Conservation (phyloP, 2,329 filamentous ascomycete genomes). For the Aspergillus niger region DNA sequence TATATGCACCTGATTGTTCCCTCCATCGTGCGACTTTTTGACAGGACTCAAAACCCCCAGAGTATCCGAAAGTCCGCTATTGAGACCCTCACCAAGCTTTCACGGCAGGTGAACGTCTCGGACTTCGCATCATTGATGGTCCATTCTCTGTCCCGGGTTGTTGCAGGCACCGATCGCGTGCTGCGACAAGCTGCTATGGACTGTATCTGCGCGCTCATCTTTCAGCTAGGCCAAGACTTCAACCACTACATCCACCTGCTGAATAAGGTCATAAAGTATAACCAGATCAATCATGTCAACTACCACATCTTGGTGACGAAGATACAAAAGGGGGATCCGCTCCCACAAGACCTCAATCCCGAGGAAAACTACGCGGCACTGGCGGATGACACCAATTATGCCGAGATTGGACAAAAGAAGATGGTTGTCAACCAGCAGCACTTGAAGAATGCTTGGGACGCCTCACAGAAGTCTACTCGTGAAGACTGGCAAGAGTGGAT, state of each 20-base stretch:
- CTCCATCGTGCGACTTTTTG: slow-evolving; percentile 90
- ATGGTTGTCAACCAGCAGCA: slow-evolving; percentile 97
- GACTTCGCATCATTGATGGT: slow-evolving; percentile 97
- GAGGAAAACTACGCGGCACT: slow-evolving; percentile 78
- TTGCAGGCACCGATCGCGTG: slow-evolving; percentile 70
- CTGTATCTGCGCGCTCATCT: slow-evolving; percentile 90
- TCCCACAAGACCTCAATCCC: slow-evolving; percentile 93
- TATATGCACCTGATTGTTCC: slow-evolving; percentile 99
- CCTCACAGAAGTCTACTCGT: slow-evolving; percentile 91
- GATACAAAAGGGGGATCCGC: slow-evolving; percentile 86
- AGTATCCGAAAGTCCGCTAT: slow-evolving; percentile 85
- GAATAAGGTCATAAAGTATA: slow-evolving; percentile 76
- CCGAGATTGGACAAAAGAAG: slow-evolving; percentile 88
- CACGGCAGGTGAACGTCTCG: slow-evolving; percentile 93
- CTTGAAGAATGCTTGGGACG: slow-evolving; percentile 95
- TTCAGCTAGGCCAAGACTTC: slow-evolving; percentile 94
- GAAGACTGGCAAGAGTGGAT: slow-evolving; percentile 99
- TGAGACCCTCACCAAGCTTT: slow-evolving; percentile 91
- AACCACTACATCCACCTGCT: slow-evolving; percentile 91
- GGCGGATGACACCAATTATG: slow-evolving; percentile 76
- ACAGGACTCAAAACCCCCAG: slow-evolving; percentile 78
- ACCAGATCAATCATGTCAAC: slow-evolving; percentile 84
- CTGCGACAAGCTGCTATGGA: slow-evolving; percentile 84
- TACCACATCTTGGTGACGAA: slow-evolving; percentile 92
- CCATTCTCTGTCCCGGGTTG: slow-evolving; percentile 82